A percentile compares a stretch with the other conserved stretches of the same genome.
These are phyloP conservation scores for Saccharomyces hybrid DNA, from an alignment of 1,139 yeast genomes.

Conservation along the genomic window DNA sequence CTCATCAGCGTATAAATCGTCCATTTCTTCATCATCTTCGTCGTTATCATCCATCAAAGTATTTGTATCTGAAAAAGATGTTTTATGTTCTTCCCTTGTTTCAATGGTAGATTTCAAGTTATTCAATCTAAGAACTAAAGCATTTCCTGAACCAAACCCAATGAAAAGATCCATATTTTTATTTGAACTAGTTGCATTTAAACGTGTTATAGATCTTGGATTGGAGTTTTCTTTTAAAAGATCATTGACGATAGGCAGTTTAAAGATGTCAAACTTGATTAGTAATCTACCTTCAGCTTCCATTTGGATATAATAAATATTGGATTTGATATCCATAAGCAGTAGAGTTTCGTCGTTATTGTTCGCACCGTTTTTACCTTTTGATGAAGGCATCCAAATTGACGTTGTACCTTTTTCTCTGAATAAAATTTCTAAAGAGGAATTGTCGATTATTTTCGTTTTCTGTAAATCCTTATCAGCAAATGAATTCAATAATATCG, in stretches of 20 bases:
- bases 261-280: constrained; percentile 23
- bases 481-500: constrained; percentile 23
- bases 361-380: constrained; percentile 2
- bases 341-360: constrained; percentile 19
- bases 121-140: constrained; percentile 24
- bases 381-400: constrained; percentile 14
- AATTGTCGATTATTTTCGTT: constrained; percentile 22
- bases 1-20: constrained; percentile 21
- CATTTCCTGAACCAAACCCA: constrained; percentile 30
- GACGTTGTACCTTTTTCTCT: constrained; percentile 12
- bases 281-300: constrained; percentile 30
- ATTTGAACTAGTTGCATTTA: constrained; percentile 11
- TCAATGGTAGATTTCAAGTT: constrained; percentile 27
- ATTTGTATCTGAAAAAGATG: constrained; percentile 3
- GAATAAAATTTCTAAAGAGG: constrained; percentile 19
- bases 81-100: constrained; percentile 17
- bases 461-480: constrained; percentile 19
- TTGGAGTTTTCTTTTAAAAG: constrained; percentile 20
- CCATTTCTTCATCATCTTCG: constrained; percentile 30
- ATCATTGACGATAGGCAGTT: constrained; percentile 28
- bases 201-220: constrained; percentile 23
- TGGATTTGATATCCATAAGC: constrained; percentile 23
- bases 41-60: constrained; percentile 13
- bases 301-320: constrained; percentile 22
- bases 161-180: constrained; percentile 21